Base-by-base conservation (phyloP, 495 filamentous ascomycete species). In the Cercophora sp. region DNA sequence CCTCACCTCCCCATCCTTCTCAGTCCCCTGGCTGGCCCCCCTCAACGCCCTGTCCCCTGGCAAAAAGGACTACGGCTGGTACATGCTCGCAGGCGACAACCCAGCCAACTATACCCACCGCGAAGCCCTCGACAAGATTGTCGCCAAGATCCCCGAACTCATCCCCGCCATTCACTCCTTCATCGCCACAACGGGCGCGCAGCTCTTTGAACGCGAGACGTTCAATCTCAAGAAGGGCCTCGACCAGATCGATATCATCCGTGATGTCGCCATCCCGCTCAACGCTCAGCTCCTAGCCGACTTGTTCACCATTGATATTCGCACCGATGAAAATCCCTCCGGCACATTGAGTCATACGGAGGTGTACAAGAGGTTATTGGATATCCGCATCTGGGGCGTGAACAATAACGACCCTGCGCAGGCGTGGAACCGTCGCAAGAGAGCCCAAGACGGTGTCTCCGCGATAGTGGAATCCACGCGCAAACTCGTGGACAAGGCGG, bases 161-260 rank as follows among this genome's bases (percentile, higher is more conserved):
- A 18, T 29, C 24, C 13, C 8, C 16, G 36, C 52, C 15, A 75
- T 89, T 47, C 77, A 80, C 48, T 58, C 62, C 8, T 77, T 81
- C 52, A 84, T 84, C 65, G 72, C 81, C 58, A 68, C 80, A 24
- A 78, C 77, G 15, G 89, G 85, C 6, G 52, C 73, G 11, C 70
- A 81, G 37, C 69, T 90, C 18, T 73, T 91, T 58, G 68, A 77
- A 3, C 76, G 82, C 48, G 81, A 86, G 54, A 75, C 76, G 9
- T 83, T 80, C 65, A 53, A 46, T 11, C 51, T 72, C 8, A 56
- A 64, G 24, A 77, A 81, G 39, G 67, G 79, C 1, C 74, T 78
- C 27, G 79, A 85, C 62, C 83, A 87, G 68, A 73, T 91, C 32
- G 87, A 91, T 55, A 77, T 88, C 42, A 81, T 86, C 22, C 78